Evolutionary conservation across 345 rosid species (phyloP), one percentile per base, ranked within the genome.

Genomic region (Aurinia saxatilis): DNA sequence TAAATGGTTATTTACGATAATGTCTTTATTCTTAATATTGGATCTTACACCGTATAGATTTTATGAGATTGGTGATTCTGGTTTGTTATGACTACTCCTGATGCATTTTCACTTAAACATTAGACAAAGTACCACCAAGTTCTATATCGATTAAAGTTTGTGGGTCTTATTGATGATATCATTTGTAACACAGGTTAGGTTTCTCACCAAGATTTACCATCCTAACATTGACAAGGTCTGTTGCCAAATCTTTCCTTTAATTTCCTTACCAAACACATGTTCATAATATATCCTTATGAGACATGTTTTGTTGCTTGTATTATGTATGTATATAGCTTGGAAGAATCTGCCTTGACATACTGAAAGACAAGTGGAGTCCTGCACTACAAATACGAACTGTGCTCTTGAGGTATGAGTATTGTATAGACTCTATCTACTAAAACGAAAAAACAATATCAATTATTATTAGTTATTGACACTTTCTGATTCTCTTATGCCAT

Each of bases 331-430:
- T 38, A 47, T 47, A 93, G 99, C 97, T 93, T 73, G 99, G 99
- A 75, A 81, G 99, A 63, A 93, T 93, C 50, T 93, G 99, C 84
- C 97, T 93, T 34, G 99, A 93, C 78, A 93, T 93, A 68, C 80
- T 93, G 81, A 93, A 93, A 75, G 99, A 93, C 77, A 93, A 93
- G 57, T 93, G 99, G 97, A 93, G 99, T 71, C 99, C 99, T 44
- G 99, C 99, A 51, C 88, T 93, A 18, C 99, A 93, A 77, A 93
- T 93, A 44, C 77, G 99, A 50, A 93, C 99, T 40, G 99, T 90
- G 37, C 90, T 93, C 73, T 66, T 93, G 83, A 93, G 99, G 99
- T 90, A 76, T 51, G 23, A 14, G 47, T 50, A n/a, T 18, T 64
- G 40, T 14, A 9, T 49, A 40, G 16, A 7, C 30, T 29, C 31